Percentiles rank a stretch among this genome's conserved stretches.
These are phyloP conservation scores for Pseudocercospora pini-densiflorae DNA, from an alignment of 2,329 filamentous ascomycete genomes.

Conservation along the genomic window DNA sequence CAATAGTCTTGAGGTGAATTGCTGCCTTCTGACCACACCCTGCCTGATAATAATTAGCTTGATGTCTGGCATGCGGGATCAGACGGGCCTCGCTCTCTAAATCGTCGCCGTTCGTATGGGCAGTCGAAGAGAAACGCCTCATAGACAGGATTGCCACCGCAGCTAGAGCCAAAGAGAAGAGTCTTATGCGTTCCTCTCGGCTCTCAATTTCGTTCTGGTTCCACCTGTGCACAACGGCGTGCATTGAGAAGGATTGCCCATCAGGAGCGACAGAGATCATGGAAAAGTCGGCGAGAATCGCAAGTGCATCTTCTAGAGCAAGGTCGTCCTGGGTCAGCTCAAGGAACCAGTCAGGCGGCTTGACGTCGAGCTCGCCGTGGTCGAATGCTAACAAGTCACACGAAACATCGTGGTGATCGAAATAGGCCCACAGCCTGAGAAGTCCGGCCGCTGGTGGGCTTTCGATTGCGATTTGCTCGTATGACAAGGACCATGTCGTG, in stretches of 20 bases:
- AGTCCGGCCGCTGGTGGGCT: slow-evolving; percentile 32
- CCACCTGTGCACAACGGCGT: slow-evolving; percentile 4
- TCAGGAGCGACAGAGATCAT: not conserved
- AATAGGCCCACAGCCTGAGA: slow-evolving; percentile 25
- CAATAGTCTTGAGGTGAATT: not conserved
- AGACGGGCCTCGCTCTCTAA: not conserved
- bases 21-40: not conserved
- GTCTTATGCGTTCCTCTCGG: not conserved
- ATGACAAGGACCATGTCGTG: slow-evolving; percentile 41
- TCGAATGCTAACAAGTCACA: not conserved
- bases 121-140: not conserved
- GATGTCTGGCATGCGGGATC: not conserved
- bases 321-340: not conserved
- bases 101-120: not conserved
- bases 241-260: not conserved
- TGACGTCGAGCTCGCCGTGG: not conserved
- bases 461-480: slow-evolving; percentile 34
- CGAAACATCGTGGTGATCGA: not conserved
- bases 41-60: not conserved
- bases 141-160: not conserved
- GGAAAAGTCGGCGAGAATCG: slow-evolving; percentile 2
- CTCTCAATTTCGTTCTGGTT: not conserved
- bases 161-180: not conserved
- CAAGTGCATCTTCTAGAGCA: not conserved
- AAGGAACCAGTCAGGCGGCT: not conserved